These are phyloP conservation scores for Nigrospora osmanthi DNA, from an alignment of 2,329 filamentous ascomycete genomes.

Conservation along the genomic window DNA sequence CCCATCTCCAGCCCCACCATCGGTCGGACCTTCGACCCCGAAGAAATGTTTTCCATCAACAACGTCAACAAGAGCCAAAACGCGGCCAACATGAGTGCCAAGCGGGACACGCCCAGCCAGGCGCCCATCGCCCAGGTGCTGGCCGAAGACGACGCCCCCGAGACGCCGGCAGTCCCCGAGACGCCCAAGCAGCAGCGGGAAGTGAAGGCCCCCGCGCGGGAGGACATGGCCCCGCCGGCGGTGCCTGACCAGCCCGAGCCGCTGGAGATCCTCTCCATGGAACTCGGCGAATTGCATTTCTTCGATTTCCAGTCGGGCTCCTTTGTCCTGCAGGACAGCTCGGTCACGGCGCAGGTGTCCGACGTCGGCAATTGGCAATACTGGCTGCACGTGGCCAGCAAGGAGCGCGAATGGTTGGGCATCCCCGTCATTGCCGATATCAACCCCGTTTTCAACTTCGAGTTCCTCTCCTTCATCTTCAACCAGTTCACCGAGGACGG, in stretches of 20 bases:
- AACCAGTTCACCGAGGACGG: constrained; percentile 89
- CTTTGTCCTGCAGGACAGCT: constrained; percentile 72
- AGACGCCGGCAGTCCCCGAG: constrained; percentile 16
- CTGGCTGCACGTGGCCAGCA: constrained; percentile 79
- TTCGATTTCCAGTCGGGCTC: constrained; percentile 85
- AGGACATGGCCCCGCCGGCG: constrained; percentile 32
- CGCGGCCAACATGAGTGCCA: constrained; percentile 32
- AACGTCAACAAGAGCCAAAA: constrained; percentile 33
- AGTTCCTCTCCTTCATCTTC: constrained; percentile 98
- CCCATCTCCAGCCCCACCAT: constrained; percentile 52
- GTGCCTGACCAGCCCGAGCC: constrained; percentile 61
- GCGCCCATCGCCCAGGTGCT: constrained; percentile 24
- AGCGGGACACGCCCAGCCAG: constrained; percentile 25
- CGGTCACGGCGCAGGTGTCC: constrained; percentile 70
- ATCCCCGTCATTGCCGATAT: constrained; percentile 82
- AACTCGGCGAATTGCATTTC: constrained; percentile 79
- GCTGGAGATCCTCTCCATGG: constrained; percentile 64
- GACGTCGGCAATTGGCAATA: constrained; percentile 92
- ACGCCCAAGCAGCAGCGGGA: constrained; percentile 17
- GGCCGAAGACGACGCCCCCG: constrained; percentile 35
- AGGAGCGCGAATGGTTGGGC: constrained; percentile 76
- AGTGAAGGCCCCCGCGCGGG: constrained; percentile 12
- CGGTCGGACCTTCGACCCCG: constrained; percentile 45
- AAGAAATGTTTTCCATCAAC: constrained; percentile 46
- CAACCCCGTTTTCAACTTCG: constrained; percentile 98